A percentile compares a stretch with the other conserved stretches of the same genome.
phyloP scores from a whole-genome alignment of 1,139 yeast species.

The Kazachstania sp. region DNA sequence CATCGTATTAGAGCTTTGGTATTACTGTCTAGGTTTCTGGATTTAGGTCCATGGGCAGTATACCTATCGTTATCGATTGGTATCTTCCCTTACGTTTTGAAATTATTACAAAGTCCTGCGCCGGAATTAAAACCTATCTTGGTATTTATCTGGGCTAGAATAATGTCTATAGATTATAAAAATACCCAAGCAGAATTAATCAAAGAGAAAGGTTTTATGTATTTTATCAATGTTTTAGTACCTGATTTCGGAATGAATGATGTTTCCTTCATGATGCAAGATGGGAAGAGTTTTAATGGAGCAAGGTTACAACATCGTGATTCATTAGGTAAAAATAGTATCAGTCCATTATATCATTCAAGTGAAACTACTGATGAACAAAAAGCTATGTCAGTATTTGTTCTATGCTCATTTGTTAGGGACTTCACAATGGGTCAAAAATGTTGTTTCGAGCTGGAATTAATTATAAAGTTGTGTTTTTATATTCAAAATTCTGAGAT shows the following conservation, averaged over 20 bases:
- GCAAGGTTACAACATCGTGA: background rate
- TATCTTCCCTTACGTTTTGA: constrained; percentile 88
- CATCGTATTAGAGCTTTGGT: constrained; percentile 87
- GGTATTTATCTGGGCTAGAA: constrained; percentile 95
- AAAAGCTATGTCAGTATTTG: constrained; percentile 92
- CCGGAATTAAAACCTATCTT: constrained; percentile 90
- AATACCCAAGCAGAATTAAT: constrained; percentile 88
- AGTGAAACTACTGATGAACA: constrained; percentile 58
- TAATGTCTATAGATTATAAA: constrained; percentile 88
- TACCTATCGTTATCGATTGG: constrained; percentile 88
- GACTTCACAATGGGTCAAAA: constrained; percentile 77
- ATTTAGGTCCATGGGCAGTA: constrained; percentile 97
- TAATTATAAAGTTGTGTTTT: constrained; percentile 57
- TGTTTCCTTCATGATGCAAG: constrained; percentile 29
- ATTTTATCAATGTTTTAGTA: constrained; percentile 68
- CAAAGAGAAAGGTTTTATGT: constrained; percentile 84
- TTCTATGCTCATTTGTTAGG: constrained; percentile 71
- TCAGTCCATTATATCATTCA: constrained; percentile 24
- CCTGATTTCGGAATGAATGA: constrained; percentile 37
- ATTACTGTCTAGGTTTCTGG: constrained; percentile 73
- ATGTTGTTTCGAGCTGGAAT: constrained; percentile 64
- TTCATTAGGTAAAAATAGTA: constrained; percentile 2
- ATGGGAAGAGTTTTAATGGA: constrained; percentile 12
- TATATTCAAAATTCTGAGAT: constrained; percentile 68
- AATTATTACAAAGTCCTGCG: constrained; percentile 87